Percentiles rank a stretch among this genome's conserved stretches.
Conservation (phyloP, 2,329 filamentous ascomycete species). For the Neofusicoccum laricinum region DNA sequence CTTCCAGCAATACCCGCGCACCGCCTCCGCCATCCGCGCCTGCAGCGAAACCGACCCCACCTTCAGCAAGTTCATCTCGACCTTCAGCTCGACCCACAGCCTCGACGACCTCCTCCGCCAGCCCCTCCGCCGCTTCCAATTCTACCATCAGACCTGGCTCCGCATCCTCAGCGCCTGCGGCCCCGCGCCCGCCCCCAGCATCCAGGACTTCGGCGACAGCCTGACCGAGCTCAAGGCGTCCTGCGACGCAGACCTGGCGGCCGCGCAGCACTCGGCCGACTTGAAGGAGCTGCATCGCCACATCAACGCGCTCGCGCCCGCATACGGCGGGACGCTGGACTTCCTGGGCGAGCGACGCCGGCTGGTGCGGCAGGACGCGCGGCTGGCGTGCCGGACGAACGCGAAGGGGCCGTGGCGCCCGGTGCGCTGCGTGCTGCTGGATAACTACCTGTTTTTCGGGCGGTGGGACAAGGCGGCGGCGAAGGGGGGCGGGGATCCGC, state of each 20-base stretch:
- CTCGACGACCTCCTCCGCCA: slow-evolving; percentile 28
- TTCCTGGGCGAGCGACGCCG: slow-evolving; percentile 21
- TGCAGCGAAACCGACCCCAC: slow-evolving; percentile 24
- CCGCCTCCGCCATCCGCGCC: slow-evolving; percentile 24
- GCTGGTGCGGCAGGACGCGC: slow-evolving; percentile 23
- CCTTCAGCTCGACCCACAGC: slow-evolving; percentile 21
- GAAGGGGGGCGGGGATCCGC: neutral
- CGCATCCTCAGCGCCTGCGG: slow-evolving; percentile 8
- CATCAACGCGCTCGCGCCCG: slow-evolving; percentile 22
- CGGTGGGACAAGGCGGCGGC: slow-evolving; percentile 23
- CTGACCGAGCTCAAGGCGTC: slow-evolving; percentile 19
- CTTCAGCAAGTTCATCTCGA: slow-evolving; percentile 26
- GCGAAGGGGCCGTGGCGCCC: slow-evolving; percentile 28
- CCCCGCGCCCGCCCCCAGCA: slow-evolving; percentile 6
- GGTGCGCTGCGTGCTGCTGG: slow-evolving; percentile 28
- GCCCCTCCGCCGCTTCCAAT: slow-evolving; percentile 25
- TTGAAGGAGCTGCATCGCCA: slow-evolving; percentile 25
- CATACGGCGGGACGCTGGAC: slow-evolving; percentile 17
- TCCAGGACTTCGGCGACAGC: slow-evolving; percentile 18
- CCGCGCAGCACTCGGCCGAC: slow-evolving; percentile 24
- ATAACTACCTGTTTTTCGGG: slow-evolving; percentile 31
- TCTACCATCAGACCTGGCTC: slow-evolving; percentile 22
- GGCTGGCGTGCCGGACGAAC: slow-evolving; percentile 28
- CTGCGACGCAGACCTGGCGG: slow-evolving; percentile 19
- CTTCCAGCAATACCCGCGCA: slow-evolving; percentile 26